Evolutionary conservation across 2,329 filamentous ascomycete genomes (phyloP).

Genomic region (Colletotrichum sp.): DNA sequence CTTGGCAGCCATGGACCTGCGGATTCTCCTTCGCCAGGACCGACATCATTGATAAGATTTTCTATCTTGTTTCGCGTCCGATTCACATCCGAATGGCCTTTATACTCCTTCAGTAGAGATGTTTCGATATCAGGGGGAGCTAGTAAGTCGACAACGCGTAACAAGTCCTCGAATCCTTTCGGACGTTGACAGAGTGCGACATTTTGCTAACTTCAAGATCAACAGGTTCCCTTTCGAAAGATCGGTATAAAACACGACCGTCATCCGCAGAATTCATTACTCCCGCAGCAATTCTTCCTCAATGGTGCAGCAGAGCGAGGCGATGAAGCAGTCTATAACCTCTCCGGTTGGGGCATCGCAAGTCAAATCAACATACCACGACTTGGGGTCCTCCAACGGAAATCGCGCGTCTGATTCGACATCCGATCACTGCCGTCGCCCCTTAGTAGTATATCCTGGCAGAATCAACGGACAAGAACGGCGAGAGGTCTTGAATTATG

Average conservation of each 20-base stretch:
- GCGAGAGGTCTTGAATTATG: neutral
- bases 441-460: neutral
- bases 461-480: neutral
- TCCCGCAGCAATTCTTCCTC: too few relatives aligned
- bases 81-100: too few relatives aligned
- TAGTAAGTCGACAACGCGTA: neutral
- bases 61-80: too few relatives aligned
- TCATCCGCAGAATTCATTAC: too few relatives aligned
- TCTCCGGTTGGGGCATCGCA: neutral
- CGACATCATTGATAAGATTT: neutral
- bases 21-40: neutral
- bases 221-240: neutral
- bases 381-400: neutral
- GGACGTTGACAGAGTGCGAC: neutral
- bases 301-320: too few relatives aligned
- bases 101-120: neutral
- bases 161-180: accelerated
- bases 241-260: neutral
- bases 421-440: neutral
- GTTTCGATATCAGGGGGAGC: accelerated
- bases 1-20: neutral
- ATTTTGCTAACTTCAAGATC: neutral
- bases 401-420: accelerated
- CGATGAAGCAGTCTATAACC: neutral
- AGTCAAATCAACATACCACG: neutral